Evolutionary conservation across 768 basidiomycete genomes (phyloP).

Genomic region (Cytidiella melzeri): DNA sequence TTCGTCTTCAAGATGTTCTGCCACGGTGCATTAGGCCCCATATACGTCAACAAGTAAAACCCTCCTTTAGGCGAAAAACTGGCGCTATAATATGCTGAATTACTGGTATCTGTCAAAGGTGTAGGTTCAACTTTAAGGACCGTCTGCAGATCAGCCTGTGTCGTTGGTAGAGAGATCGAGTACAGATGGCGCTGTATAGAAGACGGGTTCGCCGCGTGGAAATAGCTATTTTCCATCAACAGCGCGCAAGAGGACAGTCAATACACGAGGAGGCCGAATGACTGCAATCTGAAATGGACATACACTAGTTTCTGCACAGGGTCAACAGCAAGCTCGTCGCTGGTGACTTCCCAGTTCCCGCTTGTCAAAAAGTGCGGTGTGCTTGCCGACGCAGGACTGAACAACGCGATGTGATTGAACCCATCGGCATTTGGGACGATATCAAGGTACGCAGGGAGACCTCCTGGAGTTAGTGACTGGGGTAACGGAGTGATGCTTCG

Average conservation of each 20-base stretch:
- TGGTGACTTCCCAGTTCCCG: constrained; percentile 88
- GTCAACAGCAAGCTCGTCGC: constrained; percentile 69
- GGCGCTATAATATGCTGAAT: constrained; percentile 54
- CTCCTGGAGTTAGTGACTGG: constrained; percentile 31
- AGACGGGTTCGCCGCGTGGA: constrained; percentile 77
- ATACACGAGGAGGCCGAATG: constrained; percentile 6
- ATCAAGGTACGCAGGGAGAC: constrained; percentile 76
- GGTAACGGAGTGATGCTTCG: constrained; percentile 62
- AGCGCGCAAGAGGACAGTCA: neutral
- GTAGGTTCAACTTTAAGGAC: constrained; percentile 16
- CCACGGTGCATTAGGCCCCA: constrained; percentile 82
- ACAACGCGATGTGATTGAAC: constrained; percentile 90
- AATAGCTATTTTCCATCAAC: constrained; percentile 64
- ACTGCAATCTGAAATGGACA: constrained; percentile 8
- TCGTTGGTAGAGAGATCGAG: constrained; percentile 64
- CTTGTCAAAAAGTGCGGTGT: constrained; percentile 79
- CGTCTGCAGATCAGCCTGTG: constrained; percentile 7
- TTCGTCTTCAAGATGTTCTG: constrained; percentile 67
- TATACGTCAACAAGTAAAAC: constrained; percentile 76
- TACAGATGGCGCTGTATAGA: constrained; percentile 83
- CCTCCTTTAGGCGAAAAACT: constrained; percentile 82
- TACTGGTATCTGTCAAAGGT: constrained; percentile 45
- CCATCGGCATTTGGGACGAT: constrained; percentile 78
- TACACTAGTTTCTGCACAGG: constrained; percentile 62
- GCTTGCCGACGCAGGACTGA: constrained; percentile 64